Percentiles rank a stretch among this genome's conserved stretches.
Conservation (phyloP, 768 basidiomycete genomes). For the Piloderma croceum region DNA sequence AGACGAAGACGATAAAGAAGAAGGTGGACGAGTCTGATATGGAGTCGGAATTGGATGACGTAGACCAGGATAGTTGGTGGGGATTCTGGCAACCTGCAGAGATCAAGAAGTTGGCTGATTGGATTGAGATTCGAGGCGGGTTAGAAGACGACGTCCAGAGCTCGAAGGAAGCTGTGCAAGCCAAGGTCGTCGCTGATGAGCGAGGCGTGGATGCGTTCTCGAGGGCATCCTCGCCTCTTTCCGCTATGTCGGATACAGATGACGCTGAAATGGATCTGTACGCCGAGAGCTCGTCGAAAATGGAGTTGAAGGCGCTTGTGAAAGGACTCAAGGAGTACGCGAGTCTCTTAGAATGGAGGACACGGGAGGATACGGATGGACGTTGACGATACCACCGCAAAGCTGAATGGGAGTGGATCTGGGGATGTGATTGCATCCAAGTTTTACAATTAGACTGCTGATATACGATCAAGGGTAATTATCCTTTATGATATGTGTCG, state of each 20-base stretch:
- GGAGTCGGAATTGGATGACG: constrained; percentile 30
- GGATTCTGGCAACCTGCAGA: constrained; percentile 63
- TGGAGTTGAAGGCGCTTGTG: constrained; percentile 42
- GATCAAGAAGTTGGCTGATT: constrained; percentile 58
- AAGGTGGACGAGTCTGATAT: constrained; percentile 17
- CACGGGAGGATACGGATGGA: constrained; percentile 33
- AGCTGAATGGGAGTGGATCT: no score
- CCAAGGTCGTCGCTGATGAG: neutral
- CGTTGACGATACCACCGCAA: no score
- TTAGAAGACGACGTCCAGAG: constrained; percentile 22
- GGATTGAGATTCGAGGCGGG: constrained; percentile 50
- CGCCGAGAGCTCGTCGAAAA: constrained; percentile 18
- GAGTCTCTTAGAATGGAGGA: constrained; percentile 54
- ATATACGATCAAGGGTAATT: no score
- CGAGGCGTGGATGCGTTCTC: constrained; percentile 4
- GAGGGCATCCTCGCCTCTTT: constrained; percentile 6
- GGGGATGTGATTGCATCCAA: no score
- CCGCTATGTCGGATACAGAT: constrained; percentile 8
- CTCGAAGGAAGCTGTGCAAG: neutral
- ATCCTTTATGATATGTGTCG: no score
- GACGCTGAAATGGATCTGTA: constrained; percentile 11
- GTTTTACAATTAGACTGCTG: no score
- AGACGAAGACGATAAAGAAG: constrained; percentile 18
- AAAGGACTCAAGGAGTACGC: constrained; percentile 56
- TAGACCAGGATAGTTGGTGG: constrained; percentile 63